Evolutionary conservation across 1,139 yeast species (phyloP).

Genomic region (Sugiyamaella pinicola): DNA sequence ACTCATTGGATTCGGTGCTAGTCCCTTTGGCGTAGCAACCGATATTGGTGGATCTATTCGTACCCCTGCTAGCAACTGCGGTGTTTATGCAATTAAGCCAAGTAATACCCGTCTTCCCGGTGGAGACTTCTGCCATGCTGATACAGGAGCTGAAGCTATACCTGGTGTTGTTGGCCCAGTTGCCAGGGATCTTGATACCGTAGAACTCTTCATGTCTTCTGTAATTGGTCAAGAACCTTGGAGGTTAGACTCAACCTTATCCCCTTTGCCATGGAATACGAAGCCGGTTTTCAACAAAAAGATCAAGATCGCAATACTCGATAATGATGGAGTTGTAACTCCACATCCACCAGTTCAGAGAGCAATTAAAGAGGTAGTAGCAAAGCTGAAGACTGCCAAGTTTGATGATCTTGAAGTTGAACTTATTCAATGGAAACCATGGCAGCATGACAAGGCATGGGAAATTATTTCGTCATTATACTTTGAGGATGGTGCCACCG

Average conservation of each 20-base stretch:
- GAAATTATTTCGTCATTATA: slow-evolving; percentile 47
- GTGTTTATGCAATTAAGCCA: slow-evolving; percentile 57
- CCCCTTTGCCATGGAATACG: slow-evolving; percentile 31
- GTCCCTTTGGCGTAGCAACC: slow-evolving; percentile 59
- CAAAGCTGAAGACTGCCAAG: slow-evolving; percentile 36
- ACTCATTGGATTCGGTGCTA: slow-evolving; percentile 52
- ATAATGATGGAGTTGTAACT: slow-evolving; percentile 39
- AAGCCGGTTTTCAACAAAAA: slow-evolving; percentile 52
- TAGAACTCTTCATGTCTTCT: slow-evolving; percentile 23
- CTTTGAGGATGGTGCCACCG: slow-evolving; percentile 53
- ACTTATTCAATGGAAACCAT: slow-evolving; percentile 50
- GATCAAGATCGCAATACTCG: slow-evolving; percentile 41
- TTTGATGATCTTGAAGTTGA: slow-evolving; percentile 38
- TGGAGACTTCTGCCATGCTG: slow-evolving; percentile 48
- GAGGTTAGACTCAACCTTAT: slow-evolving; percentile 21
- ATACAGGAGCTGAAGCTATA: slow-evolving; percentile 46
- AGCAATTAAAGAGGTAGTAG: slow-evolving; percentile 43
- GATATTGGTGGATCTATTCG: slow-evolving; percentile 69
- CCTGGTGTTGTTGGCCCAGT: slow-evolving; percentile 24
- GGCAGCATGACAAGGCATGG: slow-evolving; percentile 44
- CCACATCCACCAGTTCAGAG: slow-evolving; percentile 56
- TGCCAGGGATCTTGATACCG: slow-evolving; percentile 22
- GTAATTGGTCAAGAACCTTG: slow-evolving; percentile 23
- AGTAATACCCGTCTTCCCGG: slow-evolving; percentile 52
- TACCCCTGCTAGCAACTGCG: slow-evolving; percentile 58